phyloP scores from a whole-genome alignment of 441 rosid genomes.

The Pelargonium fulgidum region DNA sequence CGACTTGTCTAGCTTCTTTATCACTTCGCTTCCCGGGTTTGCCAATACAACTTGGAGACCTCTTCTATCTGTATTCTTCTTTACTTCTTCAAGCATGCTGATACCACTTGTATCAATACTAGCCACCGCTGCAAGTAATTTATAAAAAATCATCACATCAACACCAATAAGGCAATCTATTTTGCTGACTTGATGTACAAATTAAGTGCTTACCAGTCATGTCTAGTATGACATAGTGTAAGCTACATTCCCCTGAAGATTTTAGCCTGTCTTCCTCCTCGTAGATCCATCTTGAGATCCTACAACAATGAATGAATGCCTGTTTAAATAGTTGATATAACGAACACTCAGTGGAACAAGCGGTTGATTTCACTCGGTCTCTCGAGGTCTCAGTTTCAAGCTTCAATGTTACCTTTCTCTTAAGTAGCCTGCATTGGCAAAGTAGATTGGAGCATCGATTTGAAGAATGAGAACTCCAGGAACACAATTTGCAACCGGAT shows the following conservation, averaged over 20 bases:
- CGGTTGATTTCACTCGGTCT: no score
- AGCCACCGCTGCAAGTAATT: conserved; percentile 34
- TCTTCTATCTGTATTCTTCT: conserved; percentile 30
- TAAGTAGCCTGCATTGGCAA: conserved; percentile 61
- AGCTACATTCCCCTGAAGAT: conserved; percentile 29
- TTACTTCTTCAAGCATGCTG: conserved; percentile 50
- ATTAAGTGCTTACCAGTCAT: conserved; percentile 30
- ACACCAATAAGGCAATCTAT: not conserved
- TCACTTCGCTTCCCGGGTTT: conserved; percentile 41
- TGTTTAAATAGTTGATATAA: not conserved
- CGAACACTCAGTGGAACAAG: no score
- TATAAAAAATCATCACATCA: not conserved
- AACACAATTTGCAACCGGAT: conserved; percentile 34
- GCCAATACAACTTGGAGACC: conserved; percentile 41
- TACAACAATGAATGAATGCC: conserved; percentile 7
- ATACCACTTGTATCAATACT: conserved; percentile 57
- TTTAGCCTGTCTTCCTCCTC: conserved; percentile 43
- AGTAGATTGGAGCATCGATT: conserved; percentile 85
- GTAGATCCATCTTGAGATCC: conserved; percentile 49
- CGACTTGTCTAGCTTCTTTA: conserved; percentile 40
- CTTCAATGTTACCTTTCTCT: conserved; percentile 39
- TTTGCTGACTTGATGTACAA: not conserved
- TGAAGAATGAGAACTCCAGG: conserved; percentile 62
- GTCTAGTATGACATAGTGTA: conserved; percentile 43
- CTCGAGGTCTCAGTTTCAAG: no score